Base-by-base conservation (phyloP, 495 filamentous ascomycete species). In the Neurospora sp. region DNA sequence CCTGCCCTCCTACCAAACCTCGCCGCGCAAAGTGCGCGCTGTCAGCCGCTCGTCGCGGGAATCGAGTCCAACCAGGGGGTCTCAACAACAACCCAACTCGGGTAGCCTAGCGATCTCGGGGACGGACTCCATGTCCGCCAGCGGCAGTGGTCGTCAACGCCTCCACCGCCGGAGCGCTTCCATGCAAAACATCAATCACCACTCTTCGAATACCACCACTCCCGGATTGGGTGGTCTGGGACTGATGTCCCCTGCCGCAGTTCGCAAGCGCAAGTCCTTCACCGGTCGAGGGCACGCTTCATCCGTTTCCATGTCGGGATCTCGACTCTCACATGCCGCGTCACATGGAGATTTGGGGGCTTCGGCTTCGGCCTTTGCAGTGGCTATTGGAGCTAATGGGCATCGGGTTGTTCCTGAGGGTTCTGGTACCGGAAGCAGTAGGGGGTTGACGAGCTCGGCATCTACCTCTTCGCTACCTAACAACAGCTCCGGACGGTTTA, bases 21-120 rank as follows among this genome's bases (percentile, higher is more conserved):
- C 82, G 69, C 82, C 81, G 38, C 81, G 81, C 71, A 85, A 83
- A 70, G 71, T 76, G 14, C 80, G 72, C 69, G 75, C 75, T 70
- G 76, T 48, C 69, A 78, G 72, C 68, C 77, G 69, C 74, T 61
- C 31, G n/a, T 71, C 40, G 53, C 38, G 17, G 70, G 69, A 35
- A 40, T 71, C 22, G 70, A 68, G 7, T 68, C 68, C 5, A 69
- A 45, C 20, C 71, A 40, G n/a, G 59, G 41, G 71, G 8, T n/a
- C 9, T 17, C 65, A 39, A 39, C 59, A 39, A 39, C 53, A 65
- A 6, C 53, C 42, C 69, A 61, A 6, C 38, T 44, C 68, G 12
- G 27, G n/a, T 22, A 65, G 10, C 12, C 22, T 69, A 20, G 22
- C 22, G 8, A 17, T 40, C 69, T 53, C 75, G 48, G 69, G 70